phyloP scores from a whole-genome alignment of 305 asterid genomes.

The Fraxinus angustifolia region DNA sequence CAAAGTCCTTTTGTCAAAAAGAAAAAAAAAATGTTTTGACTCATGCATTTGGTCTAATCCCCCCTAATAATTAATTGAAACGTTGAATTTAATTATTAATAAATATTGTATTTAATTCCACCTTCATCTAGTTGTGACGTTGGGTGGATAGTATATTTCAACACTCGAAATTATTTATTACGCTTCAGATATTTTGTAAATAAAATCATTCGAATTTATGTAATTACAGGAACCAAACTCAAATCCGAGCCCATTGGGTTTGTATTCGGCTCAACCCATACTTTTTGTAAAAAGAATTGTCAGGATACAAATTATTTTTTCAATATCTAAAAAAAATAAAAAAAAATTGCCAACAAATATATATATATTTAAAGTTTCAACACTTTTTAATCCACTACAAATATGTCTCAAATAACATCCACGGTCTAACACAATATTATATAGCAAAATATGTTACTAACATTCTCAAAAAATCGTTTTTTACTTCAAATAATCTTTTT shows the following conservation, averaged over 20 bases:
- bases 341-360: not conserved
- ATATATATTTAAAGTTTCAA: too few species aligned
- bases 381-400: too few species aligned
- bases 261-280: not conserved
- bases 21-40: not conserved
- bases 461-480: too few species aligned
- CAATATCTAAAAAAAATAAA: too few species aligned
- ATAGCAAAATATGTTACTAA: not conserved
- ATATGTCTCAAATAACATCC: not conserved
- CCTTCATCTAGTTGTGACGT: not conserved
- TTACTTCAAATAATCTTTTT: not conserved
- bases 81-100: not conserved
- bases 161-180: not conserved
- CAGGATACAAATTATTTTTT: not conserved
- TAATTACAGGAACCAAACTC: not conserved
- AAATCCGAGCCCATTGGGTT: not conserved
- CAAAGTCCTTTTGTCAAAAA: not conserved
- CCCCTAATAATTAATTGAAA: not conserved
- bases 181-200: not conserved
- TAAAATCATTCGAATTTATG: too few species aligned
- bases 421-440: not conserved
- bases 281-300: too few species aligned
- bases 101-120: not conserved
- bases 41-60: not conserved
- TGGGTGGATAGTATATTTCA: not conserved